Evolutionary conservation across 495 filamentous ascomycete species (phyloP), one percentile per base, ranked within the genome.

Genomic region (Evansstolkia leycettana): DNA sequence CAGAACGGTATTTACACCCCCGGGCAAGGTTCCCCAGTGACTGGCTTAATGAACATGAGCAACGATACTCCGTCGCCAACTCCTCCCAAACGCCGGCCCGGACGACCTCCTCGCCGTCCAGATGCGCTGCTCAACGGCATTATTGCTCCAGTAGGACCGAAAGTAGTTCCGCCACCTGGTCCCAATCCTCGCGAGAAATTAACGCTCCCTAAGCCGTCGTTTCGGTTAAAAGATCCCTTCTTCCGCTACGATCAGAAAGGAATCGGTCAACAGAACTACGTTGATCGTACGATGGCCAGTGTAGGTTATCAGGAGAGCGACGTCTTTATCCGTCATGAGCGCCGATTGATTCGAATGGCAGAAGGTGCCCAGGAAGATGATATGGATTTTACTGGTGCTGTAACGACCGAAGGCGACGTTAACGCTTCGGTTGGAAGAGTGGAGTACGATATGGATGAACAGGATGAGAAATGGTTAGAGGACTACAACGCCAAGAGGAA

Each of bases 381-480:
- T 42, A 55, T 80, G 31, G 87, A 93, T 39, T 60, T 79, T 15
- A 65, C 60, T 7, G 66, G 76, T 32, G 61, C 67, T 11, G 46
- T 67, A 0, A 73, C 66, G 24, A 59, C 55, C 10, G 83, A 89
- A 19, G 75, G 71, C 7, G 80, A 86, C 19, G 50, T 60, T 4
- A 72, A 73, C 43, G 50, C 62, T 5, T 60, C 64, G 2, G 71
- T 84, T 17, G 82, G 85, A 26, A 74, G 84, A 20, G 90, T 95
- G 27, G 90, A 99, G 47, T 99, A 99, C 47, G 90, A 99, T 46
- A 96, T 99, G 90, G 90, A 99, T 50, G 90, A 96, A 57, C 90
- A 99, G 51, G 90, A 99, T 52, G 87, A 92, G 36, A 82, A 87
- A 59, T 96, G 92, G 90, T 65, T 99, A 16, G 81, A 92, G 37